Conservation (phyloP, 495 filamentous ascomycete genomes). For the Penicillium goetzii region DNA sequence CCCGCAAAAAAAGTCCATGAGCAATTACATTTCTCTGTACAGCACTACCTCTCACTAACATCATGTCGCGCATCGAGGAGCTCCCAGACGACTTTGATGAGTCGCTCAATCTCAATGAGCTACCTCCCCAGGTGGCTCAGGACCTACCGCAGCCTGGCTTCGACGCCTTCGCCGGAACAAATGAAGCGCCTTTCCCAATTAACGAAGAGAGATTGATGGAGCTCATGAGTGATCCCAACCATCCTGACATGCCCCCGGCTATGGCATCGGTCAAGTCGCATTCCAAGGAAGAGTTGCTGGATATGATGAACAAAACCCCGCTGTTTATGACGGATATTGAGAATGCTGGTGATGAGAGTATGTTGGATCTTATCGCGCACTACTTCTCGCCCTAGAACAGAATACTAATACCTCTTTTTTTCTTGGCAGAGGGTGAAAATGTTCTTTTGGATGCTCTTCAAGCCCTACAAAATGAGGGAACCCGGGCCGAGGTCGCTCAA, state of each 20-base stretch:
- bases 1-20: conserved; percentile 26
- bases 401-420: not conserved
- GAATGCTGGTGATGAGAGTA: conserved; percentile 62
- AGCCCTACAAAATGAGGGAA: conserved; percentile 91
- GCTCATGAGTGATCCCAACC: conserved; percentile 36
- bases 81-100: conserved; percentile 56
- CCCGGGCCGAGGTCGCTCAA: conserved; percentile 73
- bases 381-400: not conserved
- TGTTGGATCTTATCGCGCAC: conserved; percentile 15
- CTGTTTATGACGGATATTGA: conserved; percentile 95
- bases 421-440: conserved; percentile 61
- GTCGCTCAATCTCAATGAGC: conserved; percentile 43
- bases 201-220: conserved; percentile 45
- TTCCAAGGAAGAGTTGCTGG: conserved; percentile 69
- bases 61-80: conserved; percentile 53
- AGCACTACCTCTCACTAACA: conserved; percentile 6
- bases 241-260: conserved; percentile 57
- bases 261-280: conserved; percentile 63
- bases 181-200: conserved; percentile 49
- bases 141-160: conserved; percentile 28
- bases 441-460: conserved; percentile 80
- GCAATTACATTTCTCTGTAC: conserved; percentile 12
- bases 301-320: conserved; percentile 78
- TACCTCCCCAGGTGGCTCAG: conserved; percentile 22
- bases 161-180: conserved; percentile 35